Evolutionary conservation across 1,284 basidiomycete genomes (phyloP), one percentile per base, ranked within the genome.

Genomic region (Lentinula novae-zelandiae): DNA sequence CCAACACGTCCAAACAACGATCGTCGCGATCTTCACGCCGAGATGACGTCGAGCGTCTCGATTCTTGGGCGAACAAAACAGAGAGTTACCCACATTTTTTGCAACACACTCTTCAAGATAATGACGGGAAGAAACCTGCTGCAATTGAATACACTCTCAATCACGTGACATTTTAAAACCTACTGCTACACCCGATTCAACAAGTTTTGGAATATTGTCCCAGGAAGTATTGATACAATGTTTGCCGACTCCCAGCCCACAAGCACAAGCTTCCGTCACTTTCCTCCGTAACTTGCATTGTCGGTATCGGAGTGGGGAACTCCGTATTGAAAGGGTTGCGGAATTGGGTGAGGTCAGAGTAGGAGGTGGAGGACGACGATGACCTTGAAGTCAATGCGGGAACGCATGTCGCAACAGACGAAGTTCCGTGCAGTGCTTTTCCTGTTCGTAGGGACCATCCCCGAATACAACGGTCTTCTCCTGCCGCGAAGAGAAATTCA

Each of bases 401-500:
- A 20, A 17, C 22, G 20, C 46, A 7, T 15, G 22, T 5, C 12
- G 20, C 9, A 4, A 53, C 31, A 49, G 58, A 22, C 8, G n/a
- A 20, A n/a, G 22, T 22, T 22, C 9, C 44, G 46, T 31, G 20
- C 10, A 85, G 69, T 7, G 75, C 72, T 10, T 72, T 71, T 5
- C 87, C 89, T 3, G 78, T 81, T 5, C 71, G 76, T 5, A 91
- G 68, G 2, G 86, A 87, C 89, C 89, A 92, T 0, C 78, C 80
- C 31, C 86, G 78, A 70, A 90, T 75, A 65, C 80, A 72, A 66
- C 78, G 67, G 76, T 88, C 83, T 69, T 86, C 80, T 3, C 90
- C 91, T 0, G 86, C 87, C 3, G 85, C 85, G 66, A 93, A 93
- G 13, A 95, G 67, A 64, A 89, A 85, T 53, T 86, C 78, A 60